A percentile compares a stretch with the other conserved stretches of the same genome.
Conservation (phyloP, 345 rosid genomes). For the Conringia planisiliqua region DNA sequence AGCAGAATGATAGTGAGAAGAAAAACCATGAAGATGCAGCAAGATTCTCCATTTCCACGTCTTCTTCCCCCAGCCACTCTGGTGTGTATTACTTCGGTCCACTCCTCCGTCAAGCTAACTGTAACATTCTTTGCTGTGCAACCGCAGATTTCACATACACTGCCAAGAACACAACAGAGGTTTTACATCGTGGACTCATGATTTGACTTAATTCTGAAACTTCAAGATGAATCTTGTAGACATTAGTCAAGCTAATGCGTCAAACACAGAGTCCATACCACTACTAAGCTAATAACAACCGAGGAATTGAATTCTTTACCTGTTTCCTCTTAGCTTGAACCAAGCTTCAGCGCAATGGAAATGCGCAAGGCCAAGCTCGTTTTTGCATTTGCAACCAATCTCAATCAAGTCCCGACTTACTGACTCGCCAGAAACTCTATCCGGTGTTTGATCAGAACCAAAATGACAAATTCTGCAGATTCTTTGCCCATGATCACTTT, state of each 20-base stretch:
- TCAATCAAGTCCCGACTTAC: slow-evolving; percentile 47
- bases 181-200: neutral
- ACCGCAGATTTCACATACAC: slow-evolving; percentile 34
- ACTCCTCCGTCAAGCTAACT: slow-evolving; percentile 1
- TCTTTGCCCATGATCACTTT: slow-evolving; percentile 44
- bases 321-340: slow-evolving; percentile 90
- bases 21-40: slow-evolving; percentile 25
- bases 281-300: neutral
- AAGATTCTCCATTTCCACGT: slow-evolving; percentile 26
- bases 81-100: slow-evolving; percentile 5
- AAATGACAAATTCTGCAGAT: slow-evolving; percentile 92
- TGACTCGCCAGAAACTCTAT: slow-evolving; percentile 5
- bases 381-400: slow-evolving; percentile 93
- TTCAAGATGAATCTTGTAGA: neutral
- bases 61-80: slow-evolving; percentile 19
- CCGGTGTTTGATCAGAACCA: slow-evolving; percentile 49
- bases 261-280: neutral
- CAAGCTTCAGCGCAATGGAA: slow-evolving; percentile 82
- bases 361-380: slow-evolving; percentile 84
- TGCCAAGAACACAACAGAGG: slow-evolving; percentile 15
- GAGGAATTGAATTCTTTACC: slow-evolving; percentile 40
- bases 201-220: neutral
- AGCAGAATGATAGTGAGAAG: slow-evolving; percentile 9
- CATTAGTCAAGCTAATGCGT: neutral
- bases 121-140: slow-evolving; percentile 23